A percentile compares a stretch with the other conserved stretches of the same genome.
phyloP scores from a whole-genome alignment of 2,329 filamentous ascomycete genomes.

The Penicillium sp. region DNA sequence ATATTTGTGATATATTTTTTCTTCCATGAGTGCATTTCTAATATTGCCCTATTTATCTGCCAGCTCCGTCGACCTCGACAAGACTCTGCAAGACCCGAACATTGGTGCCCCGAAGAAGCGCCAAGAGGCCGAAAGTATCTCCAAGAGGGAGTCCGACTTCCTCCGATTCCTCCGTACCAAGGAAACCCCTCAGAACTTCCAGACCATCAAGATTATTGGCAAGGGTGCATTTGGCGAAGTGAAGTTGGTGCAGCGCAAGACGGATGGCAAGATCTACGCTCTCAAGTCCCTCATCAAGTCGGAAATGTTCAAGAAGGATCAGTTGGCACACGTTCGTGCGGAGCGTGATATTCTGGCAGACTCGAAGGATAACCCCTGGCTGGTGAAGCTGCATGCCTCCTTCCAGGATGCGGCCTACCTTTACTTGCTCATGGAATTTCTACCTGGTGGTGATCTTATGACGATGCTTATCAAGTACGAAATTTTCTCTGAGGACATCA shows the following conservation, averaged over 20 bases:
- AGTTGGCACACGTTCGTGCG: constrained; percentile 93
- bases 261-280: constrained; percentile 94
- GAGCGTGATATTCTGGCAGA: constrained; percentile 97
- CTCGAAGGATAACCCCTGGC: constrained; percentile 95
- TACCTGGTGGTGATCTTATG: constrained; percentile 97
- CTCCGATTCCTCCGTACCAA: constrained; percentile 91
- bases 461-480: constrained; percentile 99
- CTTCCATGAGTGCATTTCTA: too few species aligned
- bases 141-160: constrained; percentile 88
- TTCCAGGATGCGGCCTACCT: constrained; percentile 96
- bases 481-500: constrained; percentile 98
- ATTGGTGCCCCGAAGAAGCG: constrained; percentile 75
- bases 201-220: constrained; percentile 95
- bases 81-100: constrained; percentile 74
- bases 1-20: not conserved
- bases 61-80: constrained; percentile 90
- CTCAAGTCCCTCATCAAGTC: constrained; percentile 98
- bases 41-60: too few species aligned
- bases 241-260: constrained; percentile 93
- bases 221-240: constrained; percentile 99
- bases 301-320: constrained; percentile 99
- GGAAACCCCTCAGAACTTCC: constrained; percentile 91
- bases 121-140: constrained; percentile 79
- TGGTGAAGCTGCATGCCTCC: constrained; percentile 96
- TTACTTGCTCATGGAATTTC: constrained; percentile 99